Evolutionary conservation across 1,284 basidiomycete genomes (phyloP), one percentile per base, ranked within the genome.

Genomic region (Cystobasidiaceae sp.): DNA sequence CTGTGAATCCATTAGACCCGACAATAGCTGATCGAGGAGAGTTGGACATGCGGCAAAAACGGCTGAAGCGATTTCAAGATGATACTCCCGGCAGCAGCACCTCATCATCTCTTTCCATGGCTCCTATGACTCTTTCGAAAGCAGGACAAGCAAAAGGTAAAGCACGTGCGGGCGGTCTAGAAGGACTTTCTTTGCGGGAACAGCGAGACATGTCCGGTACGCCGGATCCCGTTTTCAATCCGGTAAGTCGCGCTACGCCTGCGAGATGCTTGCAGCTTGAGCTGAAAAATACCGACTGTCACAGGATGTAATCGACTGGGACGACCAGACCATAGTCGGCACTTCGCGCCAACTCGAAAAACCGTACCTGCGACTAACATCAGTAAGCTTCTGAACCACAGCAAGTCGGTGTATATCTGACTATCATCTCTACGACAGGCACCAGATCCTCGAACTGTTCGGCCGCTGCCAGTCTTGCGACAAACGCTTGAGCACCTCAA

Each of bases 271-370:
- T 15, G 21, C 30, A 4, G 21, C 1, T n/a, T 44, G 7, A 15
- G 21, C 28, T 33, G 30, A 32, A 37, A 37, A 8, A 52, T 32
- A 0, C 23, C 4, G n/a, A 43, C 21, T 49, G 37, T 49, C n/a
- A 21, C 74, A 93, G 93, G 93, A 94, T 73, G 92, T 96, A 9
- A 87, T 93, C 65, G 89, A 96, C 76, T 98, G 96, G 96, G 94
- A 98, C 80, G 85, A 85, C 60, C 83, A 87, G 77, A 97, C 93
- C 3, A 97, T 99, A 72, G 90, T 96, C 52, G 96, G 96, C 58
- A 93, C 88, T 27, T 89, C 83, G 55, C 83, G 83, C 70, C 88
- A 89, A 72, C 80, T 96, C 27, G 97, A 97, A 81, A 98, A 98
- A 79, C 88, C 92, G 67, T 99, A 97, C 77, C 80, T 99, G 27